Evolutionary conservation across 2,329 filamentous ascomycete genomes (phyloP), one percentile per base, ranked within the genome.

Genomic region (Amauroascus niger): DNA sequence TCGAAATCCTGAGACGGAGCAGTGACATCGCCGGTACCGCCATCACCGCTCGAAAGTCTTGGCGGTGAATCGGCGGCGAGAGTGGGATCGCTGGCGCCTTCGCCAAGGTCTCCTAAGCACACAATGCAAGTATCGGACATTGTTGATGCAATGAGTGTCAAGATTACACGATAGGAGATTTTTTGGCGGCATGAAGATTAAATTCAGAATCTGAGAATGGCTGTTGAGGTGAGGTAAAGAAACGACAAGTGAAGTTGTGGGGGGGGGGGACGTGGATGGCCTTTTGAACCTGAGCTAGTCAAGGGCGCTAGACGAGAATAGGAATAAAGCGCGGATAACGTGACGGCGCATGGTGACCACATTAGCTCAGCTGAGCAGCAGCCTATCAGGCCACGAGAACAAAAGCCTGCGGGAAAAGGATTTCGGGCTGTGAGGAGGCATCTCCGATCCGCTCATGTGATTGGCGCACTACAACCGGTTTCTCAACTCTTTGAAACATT

Each of bases 101-200:
- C 76, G 70, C 76, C 78, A 71, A 85, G 79, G 74, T 84, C 81
- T 74, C 81, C 81, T 73, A 85, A 75, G 74, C 82, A 85, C 68
- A 85, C 82, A 72, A 85, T 85, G 72, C 82, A 85, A 63, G 79
- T 81, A 69, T 83, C 81, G 71, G 80, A 79, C 81, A 82, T 83
- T 65, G 62, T 66, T 62, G 61, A 65, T 61, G 56, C 60, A 60
- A 59, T 59, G 57, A 53, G 57, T 62, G 60, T 59, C 60, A 62
- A 63, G 57, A 55, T 57, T 62, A 56, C 62, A 57, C 59, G 61
- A 57, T 62, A 60, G 57, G 54, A 60, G 58, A 54, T 58, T 66
- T 57, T 61, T 55, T 61, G 64, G 61, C 67, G 66, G 65, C 66
- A 72, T 72, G 64, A 68, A 68, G 67, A 64, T 63, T 65, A 65